Base-by-base conservation (phyloP, 768 basidiomycete species). In the Gymnopilus dilepis region DNA sequence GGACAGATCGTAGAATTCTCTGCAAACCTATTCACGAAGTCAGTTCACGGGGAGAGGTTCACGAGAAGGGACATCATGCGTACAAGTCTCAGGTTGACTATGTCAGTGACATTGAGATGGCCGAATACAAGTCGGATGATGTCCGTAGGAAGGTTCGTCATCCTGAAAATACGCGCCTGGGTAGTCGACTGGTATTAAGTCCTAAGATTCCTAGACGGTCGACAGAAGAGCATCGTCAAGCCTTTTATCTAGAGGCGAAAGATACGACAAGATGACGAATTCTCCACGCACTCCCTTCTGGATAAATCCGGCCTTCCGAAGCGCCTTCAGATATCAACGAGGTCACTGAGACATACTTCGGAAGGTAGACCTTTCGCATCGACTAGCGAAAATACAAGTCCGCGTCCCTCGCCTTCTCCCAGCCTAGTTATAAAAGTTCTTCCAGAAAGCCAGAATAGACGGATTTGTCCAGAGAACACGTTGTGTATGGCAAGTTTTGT, bases 71-170 rank as follows among this genome's bases (percentile, higher is more conserved):
- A 37, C 41, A n/a, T 9, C 31, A 30, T 41, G 17, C 77, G 59
- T 50, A 86, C 88, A 74, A 77, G 75, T 63, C 87, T 77, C 22
- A 88, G 59, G 4, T 69, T 74, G 53, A 82, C 68, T 6, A 88
- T 71, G 59, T 81, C 80, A 2, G 61, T 28, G 7, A 82, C 68
- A 17, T 77, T 70, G 15, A 86, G 74, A 62, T 80, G 68, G 6
- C 65, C 60, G 60, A 86, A 70, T 50, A 88, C 71, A 11, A 76
- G 58, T 24, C 84, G 72, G 61, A 82, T 70, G 55, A 88, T 64
- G 61, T 88, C 86, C 37, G 76, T 70, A 2, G 86, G 85, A 1
- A 21, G 51, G 33, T 15, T 28, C 22, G 43, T n/a, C 40, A 56
- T 52, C 3, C 3, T 45, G 37, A 48, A n/a, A 9, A 47, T 22